Evolutionary conservation across 1,284 basidiomycete species (phyloP).

Genomic region (Phlebopus sp.): DNA sequence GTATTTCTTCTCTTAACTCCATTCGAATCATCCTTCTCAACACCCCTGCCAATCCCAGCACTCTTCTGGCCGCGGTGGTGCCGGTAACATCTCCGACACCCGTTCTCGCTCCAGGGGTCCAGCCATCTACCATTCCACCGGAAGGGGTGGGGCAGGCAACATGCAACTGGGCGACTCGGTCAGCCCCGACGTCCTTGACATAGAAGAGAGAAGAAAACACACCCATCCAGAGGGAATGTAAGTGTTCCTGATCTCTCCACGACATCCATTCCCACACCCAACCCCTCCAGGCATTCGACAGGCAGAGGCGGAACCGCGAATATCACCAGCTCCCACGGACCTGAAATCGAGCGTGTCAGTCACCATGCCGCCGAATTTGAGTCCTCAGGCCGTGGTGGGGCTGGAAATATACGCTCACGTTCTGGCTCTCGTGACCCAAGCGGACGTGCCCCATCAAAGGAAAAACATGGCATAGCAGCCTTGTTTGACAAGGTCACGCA

Average conservation of each 20-base stretch:
- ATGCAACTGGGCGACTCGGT: conserved; percentile 37
- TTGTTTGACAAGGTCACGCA: conserved; percentile 30
- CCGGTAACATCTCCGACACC: conserved; percentile 29
- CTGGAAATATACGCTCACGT: conserved; percentile 63
- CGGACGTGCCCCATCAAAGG: conserved; percentile 27
- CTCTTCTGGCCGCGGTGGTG: conserved; percentile 41
- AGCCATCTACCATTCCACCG: conserved; percentile 44
- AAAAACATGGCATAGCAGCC: conserved; percentile 31
- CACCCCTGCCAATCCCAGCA: conserved; percentile 34
- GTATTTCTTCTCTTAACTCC: conserved; percentile 31
- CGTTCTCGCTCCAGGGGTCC: conserved; percentile 36
- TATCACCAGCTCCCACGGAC: conserved; percentile 39
- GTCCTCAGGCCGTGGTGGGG: conserved; percentile 69
- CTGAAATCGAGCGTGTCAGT: conserved; percentile 37
- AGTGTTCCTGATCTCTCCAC: conserved; percentile 20
- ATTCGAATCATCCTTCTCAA: background rate
- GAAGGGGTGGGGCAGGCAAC: conserved; percentile 71
- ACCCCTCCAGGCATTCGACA: conserved; percentile 52
- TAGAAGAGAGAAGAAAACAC: conserved; percentile 42
- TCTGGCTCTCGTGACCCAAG: conserved; percentile 39
- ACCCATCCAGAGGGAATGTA: conserved; percentile 40
- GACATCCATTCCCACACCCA: background rate
- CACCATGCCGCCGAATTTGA: conserved; percentile 33
- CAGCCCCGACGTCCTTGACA: conserved; percentile 36
- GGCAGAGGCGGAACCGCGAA: conserved; percentile 72